Evolutionary conservation across 2,329 filamentous ascomycete genomes (phyloP).

Genomic region (Microthyrium microscopicum): DNA sequence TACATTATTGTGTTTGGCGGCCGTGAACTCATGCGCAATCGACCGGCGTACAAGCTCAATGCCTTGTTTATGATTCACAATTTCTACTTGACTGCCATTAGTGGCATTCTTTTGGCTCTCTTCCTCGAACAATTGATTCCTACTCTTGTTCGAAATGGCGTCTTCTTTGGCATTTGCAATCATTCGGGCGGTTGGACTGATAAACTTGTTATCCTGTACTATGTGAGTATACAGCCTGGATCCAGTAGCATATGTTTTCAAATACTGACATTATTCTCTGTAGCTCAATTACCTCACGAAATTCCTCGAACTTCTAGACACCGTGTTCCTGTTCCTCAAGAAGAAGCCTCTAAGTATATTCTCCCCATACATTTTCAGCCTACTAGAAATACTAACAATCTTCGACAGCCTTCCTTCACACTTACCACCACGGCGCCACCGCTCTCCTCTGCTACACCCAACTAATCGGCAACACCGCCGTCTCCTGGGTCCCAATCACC

Average conservation of each 20-base stretch:
- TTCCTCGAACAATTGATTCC: slow-evolving; percentile 86
- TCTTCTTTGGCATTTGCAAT: slow-evolving; percentile 82
- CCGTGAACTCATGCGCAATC: slow-evolving; percentile 77
- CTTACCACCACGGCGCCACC: slow-evolving; percentile 95
- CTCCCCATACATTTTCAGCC: background rate
- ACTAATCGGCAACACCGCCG: slow-evolving; percentile 78
- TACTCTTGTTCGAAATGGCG: slow-evolving; percentile 59
- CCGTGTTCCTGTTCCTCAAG: slow-evolving; percentile 94
- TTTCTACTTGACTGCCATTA: slow-evolving; percentile 79
- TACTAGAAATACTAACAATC: slow-evolving; percentile 1
- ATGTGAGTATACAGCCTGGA: slow-evolving; percentile 43
- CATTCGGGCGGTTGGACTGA: slow-evolving; percentile 79
- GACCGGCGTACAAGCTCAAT: slow-evolving; percentile 74
- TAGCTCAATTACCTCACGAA: slow-evolving; percentile 97
- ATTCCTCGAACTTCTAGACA: slow-evolving; percentile 90
- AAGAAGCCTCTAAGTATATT: slow-evolving; percentile 80
- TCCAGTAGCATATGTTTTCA: slow-evolving; percentile 8
- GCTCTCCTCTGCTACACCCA: slow-evolving; percentile 97
- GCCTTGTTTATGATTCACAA: slow-evolving; percentile 90
- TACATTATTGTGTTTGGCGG: slow-evolving; percentile 89
- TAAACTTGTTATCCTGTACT: slow-evolving; percentile 86
- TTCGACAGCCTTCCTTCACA: slow-evolving; percentile 69
- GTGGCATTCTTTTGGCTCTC: slow-evolving; percentile 59
- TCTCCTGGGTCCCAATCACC: slow-evolving; percentile 87
- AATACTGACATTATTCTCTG: slow-evolving; percentile 21